These are phyloP conservation scores for Cryphonectria japonica DNA, from an alignment of 2,329 filamentous ascomycete species.

Conservation along the genomic window DNA sequence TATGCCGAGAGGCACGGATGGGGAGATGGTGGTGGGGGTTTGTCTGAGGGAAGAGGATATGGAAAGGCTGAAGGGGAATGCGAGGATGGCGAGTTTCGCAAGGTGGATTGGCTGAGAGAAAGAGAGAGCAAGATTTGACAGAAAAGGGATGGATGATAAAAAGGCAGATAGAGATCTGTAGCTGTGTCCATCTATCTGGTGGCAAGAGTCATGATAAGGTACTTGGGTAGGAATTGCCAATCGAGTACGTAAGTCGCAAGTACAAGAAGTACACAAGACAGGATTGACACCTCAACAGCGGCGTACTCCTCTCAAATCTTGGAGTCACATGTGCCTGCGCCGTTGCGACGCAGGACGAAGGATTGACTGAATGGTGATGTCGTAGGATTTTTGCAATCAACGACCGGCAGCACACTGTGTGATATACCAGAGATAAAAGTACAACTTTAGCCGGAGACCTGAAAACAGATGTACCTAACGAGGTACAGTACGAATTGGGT, in stretches of 20 bases:
- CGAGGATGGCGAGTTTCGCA: constrained; percentile 45
- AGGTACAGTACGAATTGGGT: background rate
- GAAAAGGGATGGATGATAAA: background rate
- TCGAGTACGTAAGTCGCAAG: too few relatives aligned
- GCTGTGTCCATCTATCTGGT: background rate
- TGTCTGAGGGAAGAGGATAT: constrained; percentile 54
- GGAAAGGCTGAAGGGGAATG: constrained; percentile 46
- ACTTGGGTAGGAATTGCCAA: too few relatives aligned
- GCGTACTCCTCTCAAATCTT: background rate
- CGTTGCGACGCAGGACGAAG: background rate
- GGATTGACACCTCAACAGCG: background rate
- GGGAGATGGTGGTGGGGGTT: constrained; percentile 48
- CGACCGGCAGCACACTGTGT: background rate
- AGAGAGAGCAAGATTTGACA: too few relatives aligned
- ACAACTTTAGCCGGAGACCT: background rate
- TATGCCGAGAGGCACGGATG: constrained; percentile 48
- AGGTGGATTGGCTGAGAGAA: constrained; percentile 39
- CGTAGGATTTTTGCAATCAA: background rate
- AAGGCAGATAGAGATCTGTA: background rate
- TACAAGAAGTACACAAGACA: background rate
- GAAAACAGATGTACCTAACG: background rate
- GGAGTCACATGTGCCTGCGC: background rate
- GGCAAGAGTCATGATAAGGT: too few relatives aligned
- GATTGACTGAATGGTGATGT: background rate
- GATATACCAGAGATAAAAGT: background rate